phyloP scores from a whole-genome alignment of 805 yeast genomes.

The Debaryomyces maramus region DNA sequence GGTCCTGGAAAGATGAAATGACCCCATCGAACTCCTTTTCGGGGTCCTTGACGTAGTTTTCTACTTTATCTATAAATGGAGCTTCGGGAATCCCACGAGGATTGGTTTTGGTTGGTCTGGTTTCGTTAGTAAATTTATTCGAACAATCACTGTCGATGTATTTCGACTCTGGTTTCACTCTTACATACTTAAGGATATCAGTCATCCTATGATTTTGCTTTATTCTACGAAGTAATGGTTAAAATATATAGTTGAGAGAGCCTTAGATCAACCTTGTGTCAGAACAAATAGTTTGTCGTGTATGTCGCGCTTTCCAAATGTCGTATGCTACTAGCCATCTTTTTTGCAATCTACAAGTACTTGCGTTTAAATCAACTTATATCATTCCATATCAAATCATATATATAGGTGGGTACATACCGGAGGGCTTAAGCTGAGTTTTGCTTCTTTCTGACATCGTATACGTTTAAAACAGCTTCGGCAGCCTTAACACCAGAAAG shows the following conservation, averaged over 20 bases:
- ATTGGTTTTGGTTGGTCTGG: slow-evolving; percentile 61
- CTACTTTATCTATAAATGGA: slow-evolving; percentile 85
- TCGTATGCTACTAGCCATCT: too few species aligned
- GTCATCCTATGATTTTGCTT: too few species aligned
- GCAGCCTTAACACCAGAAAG: slow-evolving; percentile 80
- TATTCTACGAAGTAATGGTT: too few species aligned
- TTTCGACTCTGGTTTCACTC: slow-evolving; percentile 1
- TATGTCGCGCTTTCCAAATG: too few species aligned
- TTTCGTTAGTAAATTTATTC: slow-evolving; percentile 5
- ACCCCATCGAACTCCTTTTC: slow-evolving; percentile 65
- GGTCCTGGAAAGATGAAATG: slow-evolving; percentile 77
- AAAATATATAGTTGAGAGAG: too few species aligned
- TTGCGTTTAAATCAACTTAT: too few species aligned
- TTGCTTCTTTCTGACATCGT: slow-evolving; percentile 37
- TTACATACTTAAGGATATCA: slow-evolving; percentile 31
- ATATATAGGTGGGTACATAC: neutral
- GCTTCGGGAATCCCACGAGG: slow-evolving; percentile 98
- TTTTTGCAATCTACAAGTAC: too few species aligned
- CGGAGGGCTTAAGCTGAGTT: slow-evolving; percentile 12
- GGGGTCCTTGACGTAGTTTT: slow-evolving; percentile 63
- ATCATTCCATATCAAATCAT: neutral
- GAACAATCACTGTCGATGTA: too few species aligned
- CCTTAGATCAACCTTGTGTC: too few species aligned
- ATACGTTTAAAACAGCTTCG: slow-evolving; percentile 45
- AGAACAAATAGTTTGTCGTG: too few species aligned